A percentile compares a stretch with the other conserved stretches of the same genome.
Evolutionary conservation across 2,329 filamentous ascomycete species (phyloP).

Genomic region (Hypomyces rosellus): DNA sequence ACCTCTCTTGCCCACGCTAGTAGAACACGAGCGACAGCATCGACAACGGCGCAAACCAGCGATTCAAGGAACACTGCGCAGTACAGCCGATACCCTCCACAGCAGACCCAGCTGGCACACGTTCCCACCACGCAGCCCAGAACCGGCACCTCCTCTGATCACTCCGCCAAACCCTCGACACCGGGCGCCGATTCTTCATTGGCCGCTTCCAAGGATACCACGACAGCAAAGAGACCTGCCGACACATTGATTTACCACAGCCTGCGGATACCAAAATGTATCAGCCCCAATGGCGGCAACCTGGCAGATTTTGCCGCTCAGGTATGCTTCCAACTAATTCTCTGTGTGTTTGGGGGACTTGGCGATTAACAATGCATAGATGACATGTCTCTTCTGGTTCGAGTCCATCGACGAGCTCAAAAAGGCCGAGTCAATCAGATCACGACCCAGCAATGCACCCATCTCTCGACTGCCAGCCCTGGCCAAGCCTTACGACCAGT

Average conservation of each 20-base stretch:
- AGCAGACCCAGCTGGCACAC: slow-evolving; percentile 17
- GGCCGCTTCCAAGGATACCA: slow-evolving; percentile 16
- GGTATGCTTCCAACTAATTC: slow-evolving; percentile 43
- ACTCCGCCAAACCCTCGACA: slow-evolving; percentile 4
- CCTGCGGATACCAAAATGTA: slow-evolving; percentile 67
- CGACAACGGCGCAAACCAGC: slow-evolving; percentile 16
- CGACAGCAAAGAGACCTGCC: slow-evolving; percentile 31
- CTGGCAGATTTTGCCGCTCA: slow-evolving; percentile 78
- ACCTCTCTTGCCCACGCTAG: slow-evolving; percentile 27
- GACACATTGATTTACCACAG: slow-evolving; percentile 49
- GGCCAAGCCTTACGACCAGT: slow-evolving; percentile 70
- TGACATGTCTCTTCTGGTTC: slow-evolving; percentile 97
- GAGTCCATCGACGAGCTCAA: slow-evolving; percentile 77
- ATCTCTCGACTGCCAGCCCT: slow-evolving; percentile 57
- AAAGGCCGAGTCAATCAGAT: slow-evolving; percentile 58
- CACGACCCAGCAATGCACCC: slow-evolving; percentile 31
- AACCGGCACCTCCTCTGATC: slow-evolving; percentile 7
- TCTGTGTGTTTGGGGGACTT: neutral
- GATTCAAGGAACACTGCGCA: slow-evolving; percentile 27
- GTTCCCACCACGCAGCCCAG: slow-evolving; percentile 13
- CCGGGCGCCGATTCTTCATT: neutral
- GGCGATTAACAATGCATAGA: slow-evolving; percentile 42
- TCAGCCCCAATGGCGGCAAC: slow-evolving; percentile 68
- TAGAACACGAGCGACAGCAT: slow-evolving; percentile 21
- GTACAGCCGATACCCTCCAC: slow-evolving; percentile 25